These are phyloP conservation scores for Geranomyces michiganensis DNA, from an alignment of 192 early-diverging fungal genomes.

Conservation along the genomic window DNA sequence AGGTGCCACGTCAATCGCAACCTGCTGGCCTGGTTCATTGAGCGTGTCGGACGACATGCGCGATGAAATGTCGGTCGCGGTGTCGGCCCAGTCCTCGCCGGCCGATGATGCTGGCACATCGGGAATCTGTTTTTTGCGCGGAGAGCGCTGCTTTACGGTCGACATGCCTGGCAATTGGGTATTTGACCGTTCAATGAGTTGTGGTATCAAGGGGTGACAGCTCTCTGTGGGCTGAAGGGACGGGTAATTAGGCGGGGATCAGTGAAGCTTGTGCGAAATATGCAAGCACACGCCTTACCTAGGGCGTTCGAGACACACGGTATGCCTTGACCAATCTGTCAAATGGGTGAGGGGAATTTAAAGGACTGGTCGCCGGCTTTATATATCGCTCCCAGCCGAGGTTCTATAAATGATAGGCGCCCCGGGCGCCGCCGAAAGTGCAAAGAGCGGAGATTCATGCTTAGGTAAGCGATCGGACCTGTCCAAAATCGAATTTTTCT, in stretches of 20 bases:
- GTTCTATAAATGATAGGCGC: too few species aligned
- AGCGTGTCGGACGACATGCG: slow-evolving; percentile 23
- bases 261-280: too few species aligned
- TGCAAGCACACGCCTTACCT: too few species aligned
- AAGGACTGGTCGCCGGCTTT: neutral
- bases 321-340: too few species aligned
- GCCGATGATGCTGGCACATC: neutral
- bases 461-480: too few species aligned
- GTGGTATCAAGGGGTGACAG: neutral
- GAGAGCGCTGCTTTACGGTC: slow-evolving; percentile 9
- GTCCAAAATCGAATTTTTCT: too few species aligned
- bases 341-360: too few species aligned
- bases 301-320: too few species aligned
- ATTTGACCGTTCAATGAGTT: neutral
- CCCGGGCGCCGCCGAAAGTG: too few species aligned
- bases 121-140: slow-evolving; percentile 18
- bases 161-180: neutral
- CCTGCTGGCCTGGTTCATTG: neutral
- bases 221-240: neutral
- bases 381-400: too few species aligned
- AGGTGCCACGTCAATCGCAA: slow-evolving; percentile 29
- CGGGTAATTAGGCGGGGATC: too few species aligned
- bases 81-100: neutral
- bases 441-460: too few species aligned
- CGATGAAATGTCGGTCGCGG: slow-evolving; percentile 6